Evolutionary conservation across 495 filamentous ascomycete species (phyloP), one percentile per base, ranked within the genome.

Genomic region (Penicillium daleae): DNA sequence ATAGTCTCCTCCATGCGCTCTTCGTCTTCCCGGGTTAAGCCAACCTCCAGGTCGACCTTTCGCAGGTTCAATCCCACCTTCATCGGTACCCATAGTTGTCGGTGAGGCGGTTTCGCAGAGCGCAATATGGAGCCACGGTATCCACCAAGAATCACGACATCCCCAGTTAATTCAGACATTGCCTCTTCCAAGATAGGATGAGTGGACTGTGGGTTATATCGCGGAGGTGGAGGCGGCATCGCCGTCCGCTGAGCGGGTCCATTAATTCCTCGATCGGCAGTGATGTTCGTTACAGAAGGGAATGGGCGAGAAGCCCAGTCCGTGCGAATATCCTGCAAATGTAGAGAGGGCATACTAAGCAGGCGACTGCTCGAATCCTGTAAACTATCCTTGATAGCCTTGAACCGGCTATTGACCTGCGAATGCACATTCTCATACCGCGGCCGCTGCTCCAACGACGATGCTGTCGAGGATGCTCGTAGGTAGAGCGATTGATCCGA

Each of bases 1-100:
- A 98, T 92, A 17, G 78, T 83, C 61, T 95, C 86, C 65, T 89
- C 85, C 87, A 94, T 94, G 6, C 76, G 83, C 66, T 96, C 91
- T 66, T 98, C 94, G 63, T 96, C 94, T 67, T 93, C 91, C 10
- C 85, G 86, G 8, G 89, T 82, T 26, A 97, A 70, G 2, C 93
- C 94, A 49, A 98, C 89, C 71, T 96, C 93, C 7, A 98, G 80
- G 72, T 98, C 90, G 0, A 95, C 93, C 74, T 94, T 96, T 46
- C 93, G 88, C 32, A 99, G 85, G 61, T 96, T 97, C 49, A 99
- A 74, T 7, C 94, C 93, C 22, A 97, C 90, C 74, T 97, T 97
- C 71, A 99, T 88, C 0, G 94, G 94, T 26, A 96, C 89, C 94
- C 94, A 99, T 4, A 96, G 75, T 66, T 93, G 91, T 22, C 92